These are phyloP conservation scores for Candida michaelii DNA, from an alignment of 805 yeast species.

Conservation along the genomic window DNA sequence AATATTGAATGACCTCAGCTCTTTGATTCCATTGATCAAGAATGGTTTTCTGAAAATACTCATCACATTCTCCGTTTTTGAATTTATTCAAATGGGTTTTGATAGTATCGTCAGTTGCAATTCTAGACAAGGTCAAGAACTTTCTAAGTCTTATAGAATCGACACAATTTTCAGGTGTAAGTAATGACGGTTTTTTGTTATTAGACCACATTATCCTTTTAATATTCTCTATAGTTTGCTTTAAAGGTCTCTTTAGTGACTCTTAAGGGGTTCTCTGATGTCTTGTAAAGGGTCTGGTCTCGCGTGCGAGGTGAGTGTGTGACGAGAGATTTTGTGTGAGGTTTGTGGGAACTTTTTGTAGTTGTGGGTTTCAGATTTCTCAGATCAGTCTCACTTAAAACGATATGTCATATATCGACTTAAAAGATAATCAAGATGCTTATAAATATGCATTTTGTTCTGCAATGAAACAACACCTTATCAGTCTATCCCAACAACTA, in stretches of 20 bases:
- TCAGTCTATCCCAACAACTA: not conserved
- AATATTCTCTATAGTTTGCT: no score
- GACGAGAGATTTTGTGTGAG: not conserved
- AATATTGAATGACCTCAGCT: constrained; percentile 28
- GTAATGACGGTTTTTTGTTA: constrained; percentile 1
- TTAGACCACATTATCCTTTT: constrained; percentile 6
- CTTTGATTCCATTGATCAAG: constrained; percentile 40
- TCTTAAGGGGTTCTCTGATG: no score
- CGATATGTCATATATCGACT: constrained; percentile 10
- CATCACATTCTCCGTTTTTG: constrained; percentile 23
- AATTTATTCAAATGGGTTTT: constrained; percentile 38
- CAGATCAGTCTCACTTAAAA: no score
- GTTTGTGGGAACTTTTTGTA: not conserved
- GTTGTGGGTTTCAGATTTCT: no score
- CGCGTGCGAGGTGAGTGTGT: not conserved
- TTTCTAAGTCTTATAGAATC: constrained; percentile 35
- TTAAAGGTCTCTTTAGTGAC: no score
- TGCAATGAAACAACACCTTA: constrained; percentile 24
- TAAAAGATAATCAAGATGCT: constrained; percentile 14
- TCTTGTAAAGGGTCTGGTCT: no score
- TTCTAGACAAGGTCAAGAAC: constrained; percentile 38
- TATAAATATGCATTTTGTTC: constrained; percentile 25
- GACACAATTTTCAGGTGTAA: constrained; percentile 33
- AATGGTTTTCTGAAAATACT: constrained; percentile 26
- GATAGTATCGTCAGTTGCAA: constrained; percentile 41